Percentiles rank a stretch among this genome's conserved stretches.
Evolutionary conservation across 305 asterid genomes (phyloP).

Genomic region (Withania somnifera): DNA sequence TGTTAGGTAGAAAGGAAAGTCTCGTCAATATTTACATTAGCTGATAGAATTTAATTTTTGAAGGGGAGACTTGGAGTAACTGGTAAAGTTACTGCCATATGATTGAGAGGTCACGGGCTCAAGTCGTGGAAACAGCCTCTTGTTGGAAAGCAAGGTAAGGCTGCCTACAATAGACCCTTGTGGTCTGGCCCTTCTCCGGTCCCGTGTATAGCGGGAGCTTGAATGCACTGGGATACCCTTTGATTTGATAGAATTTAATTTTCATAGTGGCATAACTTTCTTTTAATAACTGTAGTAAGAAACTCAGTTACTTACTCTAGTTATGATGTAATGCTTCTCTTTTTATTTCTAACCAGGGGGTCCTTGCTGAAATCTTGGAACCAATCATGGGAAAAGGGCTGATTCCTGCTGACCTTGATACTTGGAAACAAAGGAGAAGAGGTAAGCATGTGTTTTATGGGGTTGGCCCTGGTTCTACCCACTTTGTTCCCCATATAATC

Average conservation of each 20-base stretch:
- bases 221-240: no score
- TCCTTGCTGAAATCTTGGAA: conserved; percentile 94
- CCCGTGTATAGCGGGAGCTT: no score
- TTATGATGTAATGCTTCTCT: not conserved
- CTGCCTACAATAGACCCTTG: no score
- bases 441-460: conserved; percentile 26
- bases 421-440: conserved; percentile 97
- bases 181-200: no score
- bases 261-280: not conserved
- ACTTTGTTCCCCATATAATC: not conserved
- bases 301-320: not conserved
- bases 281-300: not conserved
- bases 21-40: not conserved
- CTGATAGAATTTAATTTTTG: not conserved
- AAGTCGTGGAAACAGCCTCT: no score
- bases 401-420: conserved; percentile 92
- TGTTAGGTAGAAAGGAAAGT: not conserved
- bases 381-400: conserved; percentile 99
- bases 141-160: no score
- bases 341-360: conserved; percentile 46
- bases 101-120: no score
- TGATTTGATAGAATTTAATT: no score
- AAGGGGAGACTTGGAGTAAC: no score
- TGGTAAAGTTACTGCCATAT: no score
- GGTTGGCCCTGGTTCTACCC: not conserved